Evolutionary conservation across 306 rosid species (phyloP), one percentile per base, ranked within the genome.

Genomic region (Vachellia pachyceras): DNA sequence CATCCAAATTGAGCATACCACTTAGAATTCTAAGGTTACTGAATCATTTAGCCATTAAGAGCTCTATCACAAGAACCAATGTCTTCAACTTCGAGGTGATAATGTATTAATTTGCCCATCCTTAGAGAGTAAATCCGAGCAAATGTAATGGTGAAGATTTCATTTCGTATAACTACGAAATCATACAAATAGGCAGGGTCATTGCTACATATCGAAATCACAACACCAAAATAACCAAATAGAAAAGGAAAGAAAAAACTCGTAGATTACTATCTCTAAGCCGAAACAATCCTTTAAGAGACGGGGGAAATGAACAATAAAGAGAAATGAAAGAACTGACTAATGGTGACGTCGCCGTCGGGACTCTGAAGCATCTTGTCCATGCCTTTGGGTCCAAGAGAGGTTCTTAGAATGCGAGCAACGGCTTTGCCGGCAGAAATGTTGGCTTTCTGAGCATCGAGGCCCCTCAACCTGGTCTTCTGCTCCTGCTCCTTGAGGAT

Each of bases 321-420:
- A 20, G 52, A 66, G 75, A 69, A 23, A 45, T 9, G 22, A 37
- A 29, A 37, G 60, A 71, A 72, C 76, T 72, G 33, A 72, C 76
- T 72, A 25, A 72, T 72, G 76, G 76, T 72, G 63, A 72, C 45
- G 71, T 96, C 99, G 18, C 97, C 99, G 75, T 96, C 99, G 73
- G 98, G 97, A 85, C 98, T 90, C 84, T 87, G 92, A 54, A 96
- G 97, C 94, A 96, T 96, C 91, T 96, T 96, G 87, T 96, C 99
- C 99, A 96, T 96, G 86, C 99, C 99, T 83, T 96, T 96, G 61
- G 98, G 99, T 0, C 99, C 99, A 33, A 96, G 97, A 6, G 99
- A 96, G 78, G 99, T 94, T 18, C 83, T 85, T 89, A 96, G 99
- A 77, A 96, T 96, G 57, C 93, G 97, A 57, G 98, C 94, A 41